phyloP scores from a whole-genome alignment of 768 basidiomycete genomes.

The Dacryopinax spathularia region DNA sequence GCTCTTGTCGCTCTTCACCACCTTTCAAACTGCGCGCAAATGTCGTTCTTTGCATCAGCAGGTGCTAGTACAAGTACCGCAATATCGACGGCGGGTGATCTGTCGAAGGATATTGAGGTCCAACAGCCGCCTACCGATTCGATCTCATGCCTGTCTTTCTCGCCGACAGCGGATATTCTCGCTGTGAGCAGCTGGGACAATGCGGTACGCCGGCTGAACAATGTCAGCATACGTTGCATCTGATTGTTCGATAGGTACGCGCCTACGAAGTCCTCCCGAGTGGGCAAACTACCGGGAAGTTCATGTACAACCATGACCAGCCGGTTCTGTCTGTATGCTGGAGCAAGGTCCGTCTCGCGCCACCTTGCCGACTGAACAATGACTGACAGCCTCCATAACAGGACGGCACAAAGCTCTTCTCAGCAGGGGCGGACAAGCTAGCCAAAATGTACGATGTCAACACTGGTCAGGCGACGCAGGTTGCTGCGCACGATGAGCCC shows the following conservation, averaged over 20 bases:
- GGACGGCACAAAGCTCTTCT: slow-evolving; percentile 85
- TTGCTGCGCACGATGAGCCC: slow-evolving; percentile 83
- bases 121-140: slow-evolving; percentile 71
- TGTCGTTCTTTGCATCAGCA: slow-evolving; percentile 14
- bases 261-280: slow-evolving; percentile 75
- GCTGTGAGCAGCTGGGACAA: slow-evolving; percentile 93
- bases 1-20: too few relatives aligned
- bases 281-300: slow-evolving; percentile 75
- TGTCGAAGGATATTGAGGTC: slow-evolving; percentile 66
- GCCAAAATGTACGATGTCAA: slow-evolving; percentile 85
- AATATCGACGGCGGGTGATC: slow-evolving; percentile 20
- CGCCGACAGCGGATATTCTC: slow-evolving; percentile 71
- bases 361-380: neutral
- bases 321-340: slow-evolving; percentile 81
- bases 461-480: slow-evolving; percentile 66
- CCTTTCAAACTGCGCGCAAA: too few relatives aligned
- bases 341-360: slow-evolving; percentile 53
- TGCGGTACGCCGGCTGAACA: slow-evolving; percentile 40
- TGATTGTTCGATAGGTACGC: slow-evolving; percentile 46
- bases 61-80: neutral
- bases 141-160: slow-evolving; percentile 74
- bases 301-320: slow-evolving; percentile 79
- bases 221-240: slow-evolving; percentile 5
- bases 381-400: slow-evolving; percentile 22
- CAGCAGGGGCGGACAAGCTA: slow-evolving; percentile 88